Evolutionary conservation across 2,329 filamentous ascomycete genomes (phyloP).

Genomic region (Pseudocercospora cruenta): DNA sequence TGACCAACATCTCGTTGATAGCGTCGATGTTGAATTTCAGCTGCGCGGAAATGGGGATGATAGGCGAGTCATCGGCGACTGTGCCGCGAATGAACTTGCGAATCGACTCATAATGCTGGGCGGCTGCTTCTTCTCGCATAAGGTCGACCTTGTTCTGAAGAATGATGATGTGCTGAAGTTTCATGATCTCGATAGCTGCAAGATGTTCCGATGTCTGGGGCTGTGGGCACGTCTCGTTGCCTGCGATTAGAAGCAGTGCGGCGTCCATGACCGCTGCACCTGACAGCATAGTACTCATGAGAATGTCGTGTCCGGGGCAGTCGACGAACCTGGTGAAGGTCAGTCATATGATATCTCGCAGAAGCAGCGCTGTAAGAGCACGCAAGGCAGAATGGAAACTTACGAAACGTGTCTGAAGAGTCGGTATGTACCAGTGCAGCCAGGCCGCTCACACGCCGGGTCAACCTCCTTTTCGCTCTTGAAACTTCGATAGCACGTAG

Average conservation of each 20-base stretch:
- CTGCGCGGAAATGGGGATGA: constrained; percentile 96
- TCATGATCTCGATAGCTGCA: constrained; percentile 99
- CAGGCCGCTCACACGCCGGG: constrained; percentile 91
- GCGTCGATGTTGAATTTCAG: constrained; percentile 99
- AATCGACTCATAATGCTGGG: constrained; percentile 94
- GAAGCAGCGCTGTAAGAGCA: not conserved
- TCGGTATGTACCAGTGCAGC: constrained; percentile 84
- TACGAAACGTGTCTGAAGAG: constrained; percentile 90
- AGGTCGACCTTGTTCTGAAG: constrained; percentile 99
- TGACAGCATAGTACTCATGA: constrained; percentile 99
- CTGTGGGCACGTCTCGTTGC: constrained; percentile 97
- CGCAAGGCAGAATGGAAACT: constrained; percentile 47
- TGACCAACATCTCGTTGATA: constrained; percentile 93
- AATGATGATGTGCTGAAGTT: constrained; percentile 99
- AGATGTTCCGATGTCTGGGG: constrained; percentile 98
- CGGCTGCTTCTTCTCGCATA: constrained; percentile 93
- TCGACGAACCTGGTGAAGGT: constrained; percentile 73
- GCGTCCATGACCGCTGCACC: constrained; percentile 99
- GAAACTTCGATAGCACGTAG: constrained; percentile 94
- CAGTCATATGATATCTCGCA: constrained; percentile 11
- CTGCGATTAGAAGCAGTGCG: constrained; percentile 90
- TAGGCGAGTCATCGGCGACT: constrained; percentile 89
- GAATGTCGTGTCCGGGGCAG: constrained; percentile 99
- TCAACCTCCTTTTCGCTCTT: constrained; percentile 99
- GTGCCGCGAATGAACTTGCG: constrained; percentile 98